Evolutionary conservation across 441 rosid genomes (phyloP).

Genomic region (Metrosideros polymorpha): DNA sequence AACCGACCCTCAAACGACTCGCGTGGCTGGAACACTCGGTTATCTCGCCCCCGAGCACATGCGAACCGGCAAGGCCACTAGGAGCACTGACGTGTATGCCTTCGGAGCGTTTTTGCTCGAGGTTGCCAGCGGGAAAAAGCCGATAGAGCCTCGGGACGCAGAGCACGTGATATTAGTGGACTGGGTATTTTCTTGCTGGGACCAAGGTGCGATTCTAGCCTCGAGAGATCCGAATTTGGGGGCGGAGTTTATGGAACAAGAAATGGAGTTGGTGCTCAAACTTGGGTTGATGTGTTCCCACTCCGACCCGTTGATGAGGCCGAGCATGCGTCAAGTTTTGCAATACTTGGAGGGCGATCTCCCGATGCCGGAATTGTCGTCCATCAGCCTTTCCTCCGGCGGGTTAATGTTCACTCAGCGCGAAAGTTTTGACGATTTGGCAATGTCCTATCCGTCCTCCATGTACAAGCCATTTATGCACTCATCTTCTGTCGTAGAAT

Average conservation of each 20-base stretch:
- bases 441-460: background rate
- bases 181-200: conserved; percentile 39
- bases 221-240: conserved; percentile 38
- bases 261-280: conserved; percentile 46
- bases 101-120: conserved; percentile 62
- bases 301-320: conserved; percentile 7
- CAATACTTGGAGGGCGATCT: background rate
- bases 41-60: background rate
- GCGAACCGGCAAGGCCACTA: background rate
- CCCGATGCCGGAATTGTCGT: background rate
- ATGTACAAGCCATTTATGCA: background rate
- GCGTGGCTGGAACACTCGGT: background rate
- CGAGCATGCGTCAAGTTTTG: background rate
- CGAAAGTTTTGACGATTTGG: background rate
- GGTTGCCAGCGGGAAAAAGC: conserved; percentile 55
- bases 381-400: background rate
- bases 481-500: background rate
- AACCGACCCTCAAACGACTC: background rate
- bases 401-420: background rate
- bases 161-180: conserved; percentile 28
- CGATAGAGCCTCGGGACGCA: conserved; percentile 15
- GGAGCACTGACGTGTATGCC: conserved; percentile 34
- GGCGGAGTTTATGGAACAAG: conserved; percentile 22
- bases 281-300: conserved; percentile 44
- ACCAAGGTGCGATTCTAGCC: conserved; percentile 22